A percentile compares a stretch with the other conserved stretches of the same genome.
Evolutionary conservation across 83 land plant species (phyloP).

Genomic region (Picea mariana): DNA sequence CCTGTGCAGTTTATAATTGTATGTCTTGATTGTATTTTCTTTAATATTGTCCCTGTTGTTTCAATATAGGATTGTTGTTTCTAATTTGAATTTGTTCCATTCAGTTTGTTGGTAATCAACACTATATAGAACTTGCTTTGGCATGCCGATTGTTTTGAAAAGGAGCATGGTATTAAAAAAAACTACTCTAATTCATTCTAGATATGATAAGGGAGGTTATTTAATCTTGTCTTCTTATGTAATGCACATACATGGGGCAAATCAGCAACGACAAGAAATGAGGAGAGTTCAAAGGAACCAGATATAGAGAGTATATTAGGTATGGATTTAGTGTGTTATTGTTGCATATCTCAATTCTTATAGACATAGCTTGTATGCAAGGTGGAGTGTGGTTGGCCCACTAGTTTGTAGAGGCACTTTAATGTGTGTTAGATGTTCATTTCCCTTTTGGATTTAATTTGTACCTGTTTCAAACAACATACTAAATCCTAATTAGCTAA

Average conservation of each 20-base stretch:
- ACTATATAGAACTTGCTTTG: neutral
- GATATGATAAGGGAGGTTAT: slow-evolving; percentile 28
- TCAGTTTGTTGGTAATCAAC: neutral
- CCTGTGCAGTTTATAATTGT: no score
- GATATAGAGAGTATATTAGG: slow-evolving; percentile 43
- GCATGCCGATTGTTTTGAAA: neutral
- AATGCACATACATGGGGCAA: slow-evolving; percentile 34
- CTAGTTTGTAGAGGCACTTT: neutral
- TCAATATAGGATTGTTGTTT: no score
- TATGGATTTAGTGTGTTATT: neutral
- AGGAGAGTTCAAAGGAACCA: slow-evolving; percentile 41
- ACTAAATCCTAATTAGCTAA: neutral
- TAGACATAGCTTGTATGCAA: no score
- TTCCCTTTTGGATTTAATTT: no score
- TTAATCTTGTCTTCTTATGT: slow-evolving; percentile 25
- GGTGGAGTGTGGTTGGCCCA: neutral
- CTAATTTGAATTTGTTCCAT: neutral
- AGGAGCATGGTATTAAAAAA: neutral
- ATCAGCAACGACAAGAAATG: slow-evolving; percentile 22
- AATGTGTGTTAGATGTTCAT: neutral
- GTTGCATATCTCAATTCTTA: neutral
- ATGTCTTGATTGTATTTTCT: no score
- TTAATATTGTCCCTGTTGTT: no score
- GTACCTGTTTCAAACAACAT: no score
- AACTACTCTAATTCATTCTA: neutral